Evolutionary conservation across 1,284 basidiomycete species (phyloP), one percentile per base, ranked within the genome.

Genomic region (Heterobasidion occidentale): DNA sequence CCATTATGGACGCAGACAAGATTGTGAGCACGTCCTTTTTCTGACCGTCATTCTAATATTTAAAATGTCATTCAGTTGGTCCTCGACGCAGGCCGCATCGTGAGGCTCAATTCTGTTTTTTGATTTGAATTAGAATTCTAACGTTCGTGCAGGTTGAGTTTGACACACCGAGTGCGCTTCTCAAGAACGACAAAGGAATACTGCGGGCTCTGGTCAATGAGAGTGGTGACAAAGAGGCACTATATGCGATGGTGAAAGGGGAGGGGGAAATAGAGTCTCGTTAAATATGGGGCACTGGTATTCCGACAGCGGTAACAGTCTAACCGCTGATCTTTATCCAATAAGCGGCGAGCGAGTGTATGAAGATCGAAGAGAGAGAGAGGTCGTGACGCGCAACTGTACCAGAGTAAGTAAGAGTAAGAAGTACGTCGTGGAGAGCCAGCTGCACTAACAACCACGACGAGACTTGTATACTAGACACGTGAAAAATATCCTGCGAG

Each of bases 151-250:
- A 82, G 78, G 74, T 77, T 38, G 83, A 85, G 63, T 84, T 78
- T 56, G 81, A 78, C 63, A 76, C 76, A 51, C 90, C 90, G 0
- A 70, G 69, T n/a, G 74, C 74, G 27, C 74, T 93, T 8, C 74
- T 91, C 54, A 68, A 75, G 53, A 77, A 76, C 19, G 66, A 77
- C 49, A 68, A 74, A 27, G 78, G 83, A 9, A 63, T 69, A 56
- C 78, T 90, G 59, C 77, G 79, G 2, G 70, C 76, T 19, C 70
- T 88, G 35, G 82, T 88, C 1, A 79, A 86, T 57, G 79, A 79
- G 60, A 83, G 80, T 61, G 76, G 71, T 3, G 81, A 84, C 61
- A 78, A 67, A 57, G 77, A 78, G 33, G 60, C 67, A 12, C 64
- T 85, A 14, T 76, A 78, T 53, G 70, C 68, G 4, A 76, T 79